phyloP scores from a whole-genome alignment of 371 early-diverging fungal species.

The Apophysomyces ossiformis region DNA sequence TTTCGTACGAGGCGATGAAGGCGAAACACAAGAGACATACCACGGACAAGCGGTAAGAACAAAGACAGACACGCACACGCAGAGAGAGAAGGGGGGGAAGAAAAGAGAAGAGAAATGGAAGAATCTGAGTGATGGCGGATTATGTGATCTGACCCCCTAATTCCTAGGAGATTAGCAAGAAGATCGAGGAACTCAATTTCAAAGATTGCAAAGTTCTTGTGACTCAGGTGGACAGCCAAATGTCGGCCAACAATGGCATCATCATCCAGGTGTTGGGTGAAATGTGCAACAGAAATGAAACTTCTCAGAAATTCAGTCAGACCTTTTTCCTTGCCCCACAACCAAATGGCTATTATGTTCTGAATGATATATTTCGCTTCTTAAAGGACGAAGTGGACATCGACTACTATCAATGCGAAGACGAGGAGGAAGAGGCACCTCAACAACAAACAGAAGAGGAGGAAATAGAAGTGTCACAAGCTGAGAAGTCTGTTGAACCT shows the following conservation, averaged over 20 bases:
- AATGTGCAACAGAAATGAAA: conserved; percentile 76
- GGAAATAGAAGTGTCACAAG: conserved; percentile 6
- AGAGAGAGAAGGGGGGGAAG: too few species aligned
- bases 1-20: conserved; percentile 82
- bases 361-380: conserved; percentile 94
- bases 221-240: conserved; percentile 83
- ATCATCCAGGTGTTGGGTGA: conserved; percentile 91
- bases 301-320: conserved; percentile 87
- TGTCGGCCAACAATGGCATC: conserved; percentile 76
- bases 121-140: conserved; percentile 6
- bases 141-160: conserved; percentile 4
- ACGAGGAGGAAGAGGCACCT: conserved; percentile 30
- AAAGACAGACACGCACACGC: too few species aligned
- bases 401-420: conserved; percentile 33
- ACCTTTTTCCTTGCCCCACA: conserved; percentile 90
- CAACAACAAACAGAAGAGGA: conserved; percentile 6
- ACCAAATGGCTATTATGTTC: conserved; percentile 85
- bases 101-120: conserved; percentile 4
- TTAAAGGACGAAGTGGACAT: conserved; percentile 71
- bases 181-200: conserved; percentile 69
- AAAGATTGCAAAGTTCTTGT: conserved; percentile 83
- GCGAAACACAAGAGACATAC: conserved; percentile 62
- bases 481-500: conserved; percentile 12
- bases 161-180: conserved; percentile 70
- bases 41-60: conserved; percentile 72